Conservation (phyloP, 306 rosid species). For the Pterocarpus macrocarpus region DNA sequence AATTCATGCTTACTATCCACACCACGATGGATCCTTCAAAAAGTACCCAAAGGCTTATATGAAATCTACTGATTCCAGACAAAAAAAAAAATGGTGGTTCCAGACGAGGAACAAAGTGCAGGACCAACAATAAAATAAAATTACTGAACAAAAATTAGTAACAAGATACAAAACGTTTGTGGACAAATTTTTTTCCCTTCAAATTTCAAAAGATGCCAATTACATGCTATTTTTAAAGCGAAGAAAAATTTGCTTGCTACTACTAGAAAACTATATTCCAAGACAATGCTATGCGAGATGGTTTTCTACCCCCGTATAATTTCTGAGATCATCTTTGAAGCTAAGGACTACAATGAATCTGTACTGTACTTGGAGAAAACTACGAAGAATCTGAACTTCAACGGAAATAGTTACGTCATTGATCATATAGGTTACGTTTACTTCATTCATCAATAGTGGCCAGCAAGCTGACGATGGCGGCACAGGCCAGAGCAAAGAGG, state of each 20-base stretch:
- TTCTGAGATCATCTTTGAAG: neutral
- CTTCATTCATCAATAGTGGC: slow-evolving; percentile 47
- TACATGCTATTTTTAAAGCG: neutral
- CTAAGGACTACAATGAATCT: neutral
- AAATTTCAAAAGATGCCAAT: slow-evolving; percentile 2
- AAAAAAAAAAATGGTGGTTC: neutral
- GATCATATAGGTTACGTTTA: too few relatives aligned
- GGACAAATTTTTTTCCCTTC: neutral
- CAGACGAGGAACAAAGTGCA: neutral
- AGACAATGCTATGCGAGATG: too few relatives aligned
- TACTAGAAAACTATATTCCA: too few relatives aligned
- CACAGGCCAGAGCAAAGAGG: slow-evolving; percentile 58
- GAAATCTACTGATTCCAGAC: too few relatives aligned
- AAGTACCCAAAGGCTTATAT: neutral
- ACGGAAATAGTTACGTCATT: neutral
- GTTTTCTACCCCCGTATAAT: too few relatives aligned
- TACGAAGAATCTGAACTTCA: neutral
- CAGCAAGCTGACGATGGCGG: slow-evolving; percentile 56
- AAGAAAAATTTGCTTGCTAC: neutral
- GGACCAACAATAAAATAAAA: neutral
- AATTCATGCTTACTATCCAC: too few relatives aligned
- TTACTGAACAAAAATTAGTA: neutral
- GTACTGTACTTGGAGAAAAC: neutral
- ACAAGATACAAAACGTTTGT: neutral
- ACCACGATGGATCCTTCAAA: neutral